Conservation (phyloP, 2,329 filamentous ascomycete genomes). For the Claviceps fusiformis region DNA sequence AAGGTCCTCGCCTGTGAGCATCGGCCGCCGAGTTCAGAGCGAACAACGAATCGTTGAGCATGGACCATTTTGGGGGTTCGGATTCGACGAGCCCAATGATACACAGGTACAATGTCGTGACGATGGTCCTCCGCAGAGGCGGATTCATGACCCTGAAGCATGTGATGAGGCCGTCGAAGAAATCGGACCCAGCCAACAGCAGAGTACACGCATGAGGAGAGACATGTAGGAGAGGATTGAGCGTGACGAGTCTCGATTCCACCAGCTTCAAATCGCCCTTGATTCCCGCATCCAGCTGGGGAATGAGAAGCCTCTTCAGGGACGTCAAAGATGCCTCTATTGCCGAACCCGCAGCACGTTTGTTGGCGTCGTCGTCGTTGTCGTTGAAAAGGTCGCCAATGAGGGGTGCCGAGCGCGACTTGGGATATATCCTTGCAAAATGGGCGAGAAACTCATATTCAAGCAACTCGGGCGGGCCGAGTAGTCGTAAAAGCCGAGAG, state of each 20-base stretch:
- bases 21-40: constrained; percentile 61
- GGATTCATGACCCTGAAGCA: constrained; percentile 53
- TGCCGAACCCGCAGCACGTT: constrained; percentile 23
- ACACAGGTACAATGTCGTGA: constrained; percentile 63
- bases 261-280: constrained; percentile 39
- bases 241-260: constrained; percentile 38
- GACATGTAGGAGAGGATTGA: constrained; percentile 51
- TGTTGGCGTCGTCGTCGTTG: constrained; percentile 25
- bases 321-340: constrained; percentile 43
- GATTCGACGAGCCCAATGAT: constrained; percentile 57
- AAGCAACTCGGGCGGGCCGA: constrained; percentile 36
- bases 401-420: constrained; percentile 42
- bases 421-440: constrained; percentile 52
- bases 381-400: constrained; percentile 33
- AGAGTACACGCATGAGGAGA: constrained; percentile 44
- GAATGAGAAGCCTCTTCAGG: constrained; percentile 49
- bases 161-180: constrained; percentile 59
- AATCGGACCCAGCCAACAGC: constrained; percentile 76
- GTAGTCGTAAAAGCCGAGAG: constrained; percentile 36
- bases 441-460: constrained; percentile 57
- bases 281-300: constrained; percentile 47
- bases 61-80: constrained; percentile 54
- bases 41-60: constrained; percentile 74
- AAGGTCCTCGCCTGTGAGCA: constrained; percentile 40
- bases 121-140: constrained; percentile 50